Evolutionary conservation across 768 basidiomycete genomes (phyloP), one percentile per base, ranked within the genome.

Genomic region (Boletus barrowsii): DNA sequence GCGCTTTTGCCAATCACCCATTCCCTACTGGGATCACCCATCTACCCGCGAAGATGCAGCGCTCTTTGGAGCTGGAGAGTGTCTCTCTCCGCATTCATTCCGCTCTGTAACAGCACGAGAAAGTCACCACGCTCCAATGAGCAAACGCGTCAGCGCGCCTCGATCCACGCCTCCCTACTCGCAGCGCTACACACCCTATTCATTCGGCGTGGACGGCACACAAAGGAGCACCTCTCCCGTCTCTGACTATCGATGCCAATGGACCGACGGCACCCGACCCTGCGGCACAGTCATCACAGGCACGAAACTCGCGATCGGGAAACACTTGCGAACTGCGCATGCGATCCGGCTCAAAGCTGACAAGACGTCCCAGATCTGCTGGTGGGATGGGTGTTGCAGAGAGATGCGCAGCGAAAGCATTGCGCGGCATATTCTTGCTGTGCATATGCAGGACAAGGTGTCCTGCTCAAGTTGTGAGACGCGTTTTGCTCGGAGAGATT

Each of bases 341-440:
- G 56, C 18, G 26, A n/a, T 58, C 20, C 42, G 15, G 4, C 37
- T 49, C 30, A 57, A 30, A 7, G 52, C 49, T 3, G 42, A 71
- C 42, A 58, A 53, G 52, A 24, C 47, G 11, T 2, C 0, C 2
- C 49, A 47, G 26, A 1, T 10, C 11, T 71, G 67, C 44, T 35
- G 10, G 2, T 68, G 67, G 69, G 47, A 42, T 2, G 13, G 0
- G 0, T 68, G 69, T 15, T 4, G 14, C n/a, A 64, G 41, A 13
- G 11, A 14, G 35, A 67, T 68, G 67, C 59, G 46, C 0, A 57
- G 43, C 47, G 67, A 71, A 18, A 71, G 67, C 47, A 58, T 68
- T 2, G 4, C 58, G 0, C 67, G 69, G 0, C 67, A 71, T 10
- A 35, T 69, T 15, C 54, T 67, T 10, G 40, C 62, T 0, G 57